Conservation (phyloP, 352 stramenopile species). For the Pythium scleroteichum region DNA sequence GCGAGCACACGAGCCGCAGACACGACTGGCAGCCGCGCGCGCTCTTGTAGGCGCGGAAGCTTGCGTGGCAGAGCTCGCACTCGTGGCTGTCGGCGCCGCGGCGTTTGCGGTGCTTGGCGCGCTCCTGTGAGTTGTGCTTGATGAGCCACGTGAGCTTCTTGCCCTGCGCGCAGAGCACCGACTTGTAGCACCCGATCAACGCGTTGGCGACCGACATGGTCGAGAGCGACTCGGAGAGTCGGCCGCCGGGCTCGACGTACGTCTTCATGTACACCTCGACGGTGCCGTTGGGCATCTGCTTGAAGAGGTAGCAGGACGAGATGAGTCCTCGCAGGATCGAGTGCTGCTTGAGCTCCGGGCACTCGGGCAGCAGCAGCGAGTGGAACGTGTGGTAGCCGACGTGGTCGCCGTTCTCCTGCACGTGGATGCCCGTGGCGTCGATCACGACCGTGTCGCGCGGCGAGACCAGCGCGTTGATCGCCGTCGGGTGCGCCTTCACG, state of each 20-base stretch:
- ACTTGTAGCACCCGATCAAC: constrained; percentile 37
- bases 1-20: constrained; percentile 18
- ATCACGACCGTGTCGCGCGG: constrained; percentile 28
- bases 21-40: constrained; percentile 24
- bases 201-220: constrained; percentile 23
- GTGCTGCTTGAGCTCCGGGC: constrained; percentile 17
- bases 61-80: constrained; percentile 22
- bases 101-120: constrained; percentile 1
- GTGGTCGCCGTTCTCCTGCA: constrained; percentile 33
- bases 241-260: constrained; percentile 30
- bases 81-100: constrained; percentile 1
- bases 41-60: constrained; percentile 26
- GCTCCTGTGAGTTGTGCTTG: constrained; percentile 18
- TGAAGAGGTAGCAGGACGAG: constrained; percentile 42
- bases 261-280: constrained; percentile 45
- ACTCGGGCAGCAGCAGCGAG: constrained; percentile 37
- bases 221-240: constrained; percentile 25
- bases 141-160: constrained; percentile 40
- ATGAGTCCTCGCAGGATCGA: constrained; percentile 33
- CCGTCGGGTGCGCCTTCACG: constrained; percentile 23
- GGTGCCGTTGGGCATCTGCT: constrained; percentile 27
- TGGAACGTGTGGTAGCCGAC: constrained; percentile 49
- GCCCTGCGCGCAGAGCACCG: constrained; percentile 32
- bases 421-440: constrained; percentile 21
- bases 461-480: constrained; percentile 20